Evolutionary conservation across 73 alveolate genomes (phyloP), one percentile per base, ranked within the genome.

Genomic region (Paramecium primaurelia): DNA sequence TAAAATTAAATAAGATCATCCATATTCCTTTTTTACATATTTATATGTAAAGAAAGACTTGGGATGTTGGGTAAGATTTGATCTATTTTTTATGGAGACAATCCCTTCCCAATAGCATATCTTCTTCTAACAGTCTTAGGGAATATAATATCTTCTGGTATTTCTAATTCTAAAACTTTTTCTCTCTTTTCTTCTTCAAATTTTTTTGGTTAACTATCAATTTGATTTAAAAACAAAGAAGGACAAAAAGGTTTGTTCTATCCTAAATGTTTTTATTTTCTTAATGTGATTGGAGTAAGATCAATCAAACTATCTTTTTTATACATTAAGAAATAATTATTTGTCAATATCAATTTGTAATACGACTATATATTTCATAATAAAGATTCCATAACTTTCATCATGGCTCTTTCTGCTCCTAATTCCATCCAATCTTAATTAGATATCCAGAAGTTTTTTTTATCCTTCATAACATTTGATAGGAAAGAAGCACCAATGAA

Each of bases 401-500:
- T 86, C 92, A 92, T 92, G 77, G 93, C 94, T 93, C 94, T 93
- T 80, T 93, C 92, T 37, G 93, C 86, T 58, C 98, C 98, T 68
- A 77, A 58, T 93, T 96, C 98, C 9, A 73, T 92, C 92, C 95
- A 96, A 28, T 96, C 98, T 51, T 84, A 37, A 51, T 59, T 93
- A 8, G 96, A 86, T 9, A 93, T 87, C 98, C 98, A 96, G 84
- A 86, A 93, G 11, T 95, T 94, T 14, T 54, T 73, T 18, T 73
- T 25, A 37, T 85, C 93, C 40, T 86, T 49, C 77, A 93, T 86
- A 0, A 86, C 86, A 58, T 90, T 47, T 36, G 99, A 97, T n/a
- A 96, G 75, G 59, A 95, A 84, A 47, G 97, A 87, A 51, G 98
- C 99, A 26, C 99, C 99, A 44, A 97, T 92, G 88, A 96, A 97